Evolutionary conservation across 768 basidiomycete genomes (phyloP), one percentile per base, ranked within the genome.

Genomic region (Clathrus columnatus): DNA sequence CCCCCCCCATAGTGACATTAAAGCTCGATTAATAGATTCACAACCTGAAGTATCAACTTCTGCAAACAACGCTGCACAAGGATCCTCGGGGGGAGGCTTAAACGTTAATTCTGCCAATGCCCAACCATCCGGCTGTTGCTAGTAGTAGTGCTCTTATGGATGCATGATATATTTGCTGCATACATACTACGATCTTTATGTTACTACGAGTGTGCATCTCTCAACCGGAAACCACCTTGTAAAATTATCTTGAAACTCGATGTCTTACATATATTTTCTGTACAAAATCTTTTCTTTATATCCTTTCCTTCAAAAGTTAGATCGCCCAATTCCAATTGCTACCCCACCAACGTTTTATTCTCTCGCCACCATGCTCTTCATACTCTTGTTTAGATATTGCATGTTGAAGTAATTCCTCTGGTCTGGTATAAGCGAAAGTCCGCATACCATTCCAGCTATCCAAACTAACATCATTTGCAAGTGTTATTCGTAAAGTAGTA

Each of bases 401-500:
- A 81, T 77, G 28, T 65, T 66, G 45, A 61, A 56, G 48, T 62
- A 87, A 84, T 56, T 75, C 80, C 0, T 72, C 70, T n/a, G 79
- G 79, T 59, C 66, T 68, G 36, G 82, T 80, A 63, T 58, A 26
- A 5, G 67, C 64, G 68, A 75, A 77, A 49, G 76, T 76, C 14
- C 89, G 88, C 91, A 99, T 94, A 6, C 96, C 96, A 42, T 79
- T 76, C 94, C 94, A 99, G 16, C 93, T 86, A 62, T 95, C 91
- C 58, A 83, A 60, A 11, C 70, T 59, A 0, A 88, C 81, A 65
- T 96, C 83, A 1, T 63, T 69, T 1, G 93, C 88, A 1, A 75
- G 70, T 29, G 71, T 67, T 43, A 93, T 78, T 45, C 75, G 67
- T 20, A 99, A 76, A 5, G 79, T 74, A 70, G 87, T 86, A 55